Percentiles rank a stretch among this genome's conserved stretches.
phyloP scores from a whole-genome alignment of 78 protist species.

The Capsaspora owczarzaki region DNA sequence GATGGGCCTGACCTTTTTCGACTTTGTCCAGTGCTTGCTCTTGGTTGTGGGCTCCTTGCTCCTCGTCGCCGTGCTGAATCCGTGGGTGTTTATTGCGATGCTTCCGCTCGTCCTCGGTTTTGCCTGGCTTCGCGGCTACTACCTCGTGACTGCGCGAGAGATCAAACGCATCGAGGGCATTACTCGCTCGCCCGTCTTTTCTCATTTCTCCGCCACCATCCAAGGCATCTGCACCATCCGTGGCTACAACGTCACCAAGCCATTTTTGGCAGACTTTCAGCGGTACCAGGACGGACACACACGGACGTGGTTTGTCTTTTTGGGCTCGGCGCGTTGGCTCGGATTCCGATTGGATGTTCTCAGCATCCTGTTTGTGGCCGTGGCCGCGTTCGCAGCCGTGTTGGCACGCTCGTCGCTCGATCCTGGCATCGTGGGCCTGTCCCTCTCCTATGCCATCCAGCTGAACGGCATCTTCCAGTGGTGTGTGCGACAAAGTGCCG shows the following conservation, averaged over 20 bases:
- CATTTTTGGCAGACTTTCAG: background rate
- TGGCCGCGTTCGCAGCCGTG: conserved; percentile 39
- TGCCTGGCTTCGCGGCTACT: conserved; percentile 28
- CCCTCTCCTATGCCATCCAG: conserved; percentile 38
- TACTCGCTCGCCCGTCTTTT: conserved; percentile 70
- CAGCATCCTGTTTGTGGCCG: conserved; percentile 50
- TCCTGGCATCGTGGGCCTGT: conserved; percentile 51
- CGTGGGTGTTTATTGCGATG: conserved; percentile 33
- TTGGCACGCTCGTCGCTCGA: conserved; percentile 14
- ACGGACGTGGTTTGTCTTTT: conserved; percentile 6
- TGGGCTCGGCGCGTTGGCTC: conserved; percentile 59
- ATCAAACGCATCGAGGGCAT: conserved; percentile 53
- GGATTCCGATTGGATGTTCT: conserved; percentile 58
- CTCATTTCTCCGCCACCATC: conserved; percentile 74
- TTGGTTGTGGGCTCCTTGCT: background rate
- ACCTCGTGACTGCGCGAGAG: conserved; percentile 57
- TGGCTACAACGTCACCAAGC: conserved; percentile 33
- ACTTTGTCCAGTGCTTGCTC: background rate
- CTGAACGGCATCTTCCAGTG: conserved; percentile 45
- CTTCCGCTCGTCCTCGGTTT: conserved; percentile 33
- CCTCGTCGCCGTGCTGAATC: background rate
- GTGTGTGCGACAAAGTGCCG: conserved; percentile 34
- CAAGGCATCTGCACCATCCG: conserved; percentile 85
- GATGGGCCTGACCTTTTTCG: background rate
- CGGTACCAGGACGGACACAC: background rate